These are phyloP conservation scores for Rozella allomycis DNA, from an alignment of 371 early-diverging fungal species.

Conservation along the genomic window DNA sequence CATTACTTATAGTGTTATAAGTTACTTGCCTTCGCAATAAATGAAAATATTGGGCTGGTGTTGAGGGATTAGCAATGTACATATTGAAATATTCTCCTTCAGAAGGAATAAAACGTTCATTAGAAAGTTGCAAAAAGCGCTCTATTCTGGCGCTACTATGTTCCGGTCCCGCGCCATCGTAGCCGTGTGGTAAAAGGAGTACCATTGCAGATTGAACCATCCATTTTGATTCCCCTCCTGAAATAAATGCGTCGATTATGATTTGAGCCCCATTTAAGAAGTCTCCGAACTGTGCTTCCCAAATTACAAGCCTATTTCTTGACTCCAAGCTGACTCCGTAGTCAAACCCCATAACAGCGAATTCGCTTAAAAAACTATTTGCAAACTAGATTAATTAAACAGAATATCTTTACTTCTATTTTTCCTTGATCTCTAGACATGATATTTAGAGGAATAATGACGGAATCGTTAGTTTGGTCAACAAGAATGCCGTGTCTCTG, in stretches of 20 bases:
- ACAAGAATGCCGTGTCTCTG: conserved; percentile 85
- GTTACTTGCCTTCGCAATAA: conserved; percentile 66
- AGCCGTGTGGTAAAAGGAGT: conserved; percentile 84
- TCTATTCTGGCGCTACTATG: conserved; percentile 74
- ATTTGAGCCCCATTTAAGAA: conserved; percentile 92
- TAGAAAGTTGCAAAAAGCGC: conserved; percentile 84
- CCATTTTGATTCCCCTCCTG: conserved; percentile 84
- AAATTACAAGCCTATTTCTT: conserved; percentile 58
- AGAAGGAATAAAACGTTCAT: conserved; percentile 55
- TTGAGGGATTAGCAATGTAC: conserved; percentile 77
- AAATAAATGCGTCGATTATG: conserved; percentile 72
- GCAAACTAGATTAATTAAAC: too few species aligned
- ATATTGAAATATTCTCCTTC: conserved; percentile 58
- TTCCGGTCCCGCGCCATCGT: conserved; percentile 91
- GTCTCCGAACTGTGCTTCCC: conserved; percentile 98
- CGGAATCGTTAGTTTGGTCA: conserved; percentile 53
- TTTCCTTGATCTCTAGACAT: conserved; percentile 41
- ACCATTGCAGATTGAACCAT: conserved; percentile 66
- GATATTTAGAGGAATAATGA: conserved; percentile 55
- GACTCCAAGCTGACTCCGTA: conserved; percentile 71
- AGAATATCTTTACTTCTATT: too few species aligned
- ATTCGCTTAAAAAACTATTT: conserved; percentile 69
- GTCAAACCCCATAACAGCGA: conserved; percentile 87
- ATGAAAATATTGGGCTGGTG: conserved; percentile 92
- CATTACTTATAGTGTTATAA: neutral